Base-by-base conservation (phyloP, 2,329 filamentous ascomycete species). In the Tolypocladium ophioglossoides region DNA sequence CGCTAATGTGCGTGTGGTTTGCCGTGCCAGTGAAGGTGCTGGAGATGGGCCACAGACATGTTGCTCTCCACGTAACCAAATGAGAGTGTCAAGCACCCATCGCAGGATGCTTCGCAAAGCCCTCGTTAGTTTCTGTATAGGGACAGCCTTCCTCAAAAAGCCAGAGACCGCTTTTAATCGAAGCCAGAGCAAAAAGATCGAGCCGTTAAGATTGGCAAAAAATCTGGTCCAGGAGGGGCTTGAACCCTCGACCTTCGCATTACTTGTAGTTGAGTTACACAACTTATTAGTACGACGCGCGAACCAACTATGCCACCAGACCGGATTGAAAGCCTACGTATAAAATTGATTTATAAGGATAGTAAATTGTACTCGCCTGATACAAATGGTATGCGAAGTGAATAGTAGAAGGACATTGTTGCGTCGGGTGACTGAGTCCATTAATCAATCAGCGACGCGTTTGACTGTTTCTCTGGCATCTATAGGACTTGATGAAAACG, bases 211-310 rank as follows among this genome's bases (percentile, higher is more conserved):
- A n/a, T n/a, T n/a, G 16, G 24, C 34, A 39, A 51, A 51, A 39
- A 39, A 40, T 30, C 37, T 51, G 49, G 34, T 51, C 49, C 32
- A 37, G 32, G 34, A 30, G 35, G 35, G 49, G 49, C 35, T 51
- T 39, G 49, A 51, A 51, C 49, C 35, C 35, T 30, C 49, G 49
- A 51, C 49, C 49, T 51, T 51, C 35, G 37, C 35, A 51, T 51
- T 35, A 50, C 48, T 48, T 48, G 44, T 14, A 48, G 44, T 48
- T 48, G 44, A 32, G 8, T 48, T 12, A 20, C 40, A 37, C 32
- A 38, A 38, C 32, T 18, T 51, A 51, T 51, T 51, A 51, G 49
- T 51, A 37, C 49, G 35, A 51, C 49, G 49, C 49, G 35, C 49
- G 40, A 51, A 51, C 49, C 49, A 51, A 51, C 49, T 51, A 39